phyloP scores from a whole-genome alignment of 257 asterid species.

The Leptodermis oblonga region DNA sequence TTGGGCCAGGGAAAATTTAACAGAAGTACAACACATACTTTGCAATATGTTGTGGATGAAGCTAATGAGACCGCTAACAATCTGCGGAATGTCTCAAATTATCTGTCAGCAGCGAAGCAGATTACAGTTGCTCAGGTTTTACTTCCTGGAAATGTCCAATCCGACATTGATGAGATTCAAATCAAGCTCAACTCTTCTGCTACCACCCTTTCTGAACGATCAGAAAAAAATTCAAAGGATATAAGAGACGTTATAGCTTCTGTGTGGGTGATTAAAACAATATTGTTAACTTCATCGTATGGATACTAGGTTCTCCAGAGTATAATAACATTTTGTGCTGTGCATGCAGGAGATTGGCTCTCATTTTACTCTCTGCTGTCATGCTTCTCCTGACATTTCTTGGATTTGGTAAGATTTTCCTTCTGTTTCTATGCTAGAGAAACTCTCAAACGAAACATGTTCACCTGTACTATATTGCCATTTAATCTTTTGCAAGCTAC shows the following conservation, averaged over 20 bases:
- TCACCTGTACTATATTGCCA: background rate
- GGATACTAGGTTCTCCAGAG: background rate
- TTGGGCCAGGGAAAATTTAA: conserved; percentile 61
- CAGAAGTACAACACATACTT: conserved; percentile 40
- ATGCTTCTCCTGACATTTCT: conserved; percentile 82
- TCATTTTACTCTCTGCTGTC: conserved; percentile 75
- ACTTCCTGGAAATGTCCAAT: conserved; percentile 60
- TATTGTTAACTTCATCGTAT: background rate
- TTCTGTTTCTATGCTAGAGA: background rate
- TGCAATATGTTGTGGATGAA: conserved; percentile 57
- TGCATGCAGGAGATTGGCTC: conserved; percentile 82
- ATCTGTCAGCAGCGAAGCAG: conserved; percentile 77
- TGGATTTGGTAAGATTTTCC: conserved; percentile 66
- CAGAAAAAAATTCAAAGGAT: conserved; percentile 52
- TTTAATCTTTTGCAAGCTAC: conserved; percentile 1
- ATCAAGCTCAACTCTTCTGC: conserved; percentile 72
- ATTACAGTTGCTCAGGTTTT: conserved; percentile 51
- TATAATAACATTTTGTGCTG: background rate
- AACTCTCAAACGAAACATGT: background rate
- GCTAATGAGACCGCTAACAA: conserved; percentile 55
- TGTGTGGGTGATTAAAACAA: conserved; percentile 43
- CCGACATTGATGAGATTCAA: conserved; percentile 71
- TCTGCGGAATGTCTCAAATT: conserved; percentile 62
- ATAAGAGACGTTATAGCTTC: conserved; percentile 49
- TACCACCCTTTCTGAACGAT: conserved; percentile 48